A percentile compares a stretch with the other conserved stretches of the same genome.
Conservation (phyloP, 2,329 filamentous ascomycete genomes). For the Aspergillus bombycis region DNA sequence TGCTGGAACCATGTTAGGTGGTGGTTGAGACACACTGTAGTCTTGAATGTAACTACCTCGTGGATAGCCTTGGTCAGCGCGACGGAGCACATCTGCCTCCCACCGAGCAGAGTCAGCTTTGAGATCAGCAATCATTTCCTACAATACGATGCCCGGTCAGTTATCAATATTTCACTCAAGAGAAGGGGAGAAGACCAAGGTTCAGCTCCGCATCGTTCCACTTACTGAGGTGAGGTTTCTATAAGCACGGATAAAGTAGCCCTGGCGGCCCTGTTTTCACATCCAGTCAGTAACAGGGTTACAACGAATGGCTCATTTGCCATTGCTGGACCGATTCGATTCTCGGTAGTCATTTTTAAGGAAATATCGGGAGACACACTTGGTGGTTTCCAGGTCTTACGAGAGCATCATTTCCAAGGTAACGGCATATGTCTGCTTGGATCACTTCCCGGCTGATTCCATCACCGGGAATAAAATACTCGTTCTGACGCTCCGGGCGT, state of each 20-base stretch:
- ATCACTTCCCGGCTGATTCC: slow-evolving; percentile 84
- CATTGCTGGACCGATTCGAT: slow-evolving; percentile 4
- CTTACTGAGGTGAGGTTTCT: slow-evolving; percentile 76
- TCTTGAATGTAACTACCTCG: slow-evolving; percentile 48
- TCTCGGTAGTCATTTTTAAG: slow-evolving; percentile 4
- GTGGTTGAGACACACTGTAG: slow-evolving; percentile 38
- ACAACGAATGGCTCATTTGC: slow-evolving; percentile 4
- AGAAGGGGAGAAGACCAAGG: slow-evolving; percentile 7
- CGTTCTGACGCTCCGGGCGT: slow-evolving; percentile 59
- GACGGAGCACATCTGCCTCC: slow-evolving; percentile 48
- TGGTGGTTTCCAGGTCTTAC: slow-evolving; percentile 75
- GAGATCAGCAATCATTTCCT: slow-evolving; percentile 61
- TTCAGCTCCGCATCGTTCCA: slow-evolving; percentile 9
- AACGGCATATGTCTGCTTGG: slow-evolving; percentile 81
- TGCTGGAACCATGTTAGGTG: slow-evolving; percentile 43
- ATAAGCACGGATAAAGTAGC: slow-evolving; percentile 79
- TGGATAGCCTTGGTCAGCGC: slow-evolving; percentile 45
- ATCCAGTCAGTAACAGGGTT: slow-evolving; percentile 34
- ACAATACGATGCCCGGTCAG: slow-evolving; percentile 26
- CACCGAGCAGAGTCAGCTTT: slow-evolving; percentile 57
- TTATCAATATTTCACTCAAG: slow-evolving; percentile 5
- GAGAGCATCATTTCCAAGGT: slow-evolving; percentile 79
- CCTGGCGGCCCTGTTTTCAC: slow-evolving; percentile 63
- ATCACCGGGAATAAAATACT: slow-evolving; percentile 79
- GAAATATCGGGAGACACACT: slow-evolving; percentile 54